These are phyloP conservation scores for Thermomucor indicae-seudaticae DNA, from an alignment of 371 early-diverging fungal genomes.

Conservation along the genomic window DNA sequence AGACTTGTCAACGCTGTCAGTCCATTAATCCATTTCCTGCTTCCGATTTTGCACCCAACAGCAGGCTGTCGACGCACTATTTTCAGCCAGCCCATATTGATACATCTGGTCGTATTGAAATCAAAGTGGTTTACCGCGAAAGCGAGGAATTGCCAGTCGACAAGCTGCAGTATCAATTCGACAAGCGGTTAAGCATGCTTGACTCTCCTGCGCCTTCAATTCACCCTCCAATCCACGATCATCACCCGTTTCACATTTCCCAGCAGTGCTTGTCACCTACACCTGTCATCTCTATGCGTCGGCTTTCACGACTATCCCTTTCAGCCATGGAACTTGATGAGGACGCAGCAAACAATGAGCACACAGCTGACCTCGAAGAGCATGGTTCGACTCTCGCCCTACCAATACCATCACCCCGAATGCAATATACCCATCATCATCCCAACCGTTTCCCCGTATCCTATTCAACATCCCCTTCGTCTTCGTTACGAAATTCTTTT, in stretches of 20 bases:
- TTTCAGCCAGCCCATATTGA: not conserved
- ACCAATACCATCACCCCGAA: slow-evolving; percentile 28
- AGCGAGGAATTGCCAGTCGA: slow-evolving; percentile 3
- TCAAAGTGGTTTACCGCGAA: not conserved
- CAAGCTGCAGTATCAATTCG: not conserved
- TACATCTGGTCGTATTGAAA: not conserved
- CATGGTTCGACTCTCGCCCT: slow-evolving; percentile 7
- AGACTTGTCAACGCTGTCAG: slow-evolving; percentile 7
- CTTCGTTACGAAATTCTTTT: slow-evolving; percentile 1
- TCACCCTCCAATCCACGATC: not conserved
- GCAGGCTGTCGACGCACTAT: not conserved
- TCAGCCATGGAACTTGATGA: slow-evolving; percentile 41
- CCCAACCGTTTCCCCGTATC: slow-evolving; percentile 14
- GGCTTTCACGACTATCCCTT: slow-evolving; percentile 35
- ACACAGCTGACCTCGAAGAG: not conserved
- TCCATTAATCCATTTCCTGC: slow-evolving; percentile 14
- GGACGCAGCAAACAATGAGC: slow-evolving; percentile 12
- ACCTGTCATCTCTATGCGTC: slow-evolving; percentile 10
- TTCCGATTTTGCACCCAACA: not conserved
- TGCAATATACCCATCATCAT: slow-evolving; percentile 44
- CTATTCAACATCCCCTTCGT: slow-evolving; percentile 32
- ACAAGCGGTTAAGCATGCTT: not conserved
- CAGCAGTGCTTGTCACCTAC: slow-evolving; percentile 1
- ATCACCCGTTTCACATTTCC: slow-evolving; percentile 4
- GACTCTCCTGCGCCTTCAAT: slow-evolving; percentile 3